Conservation (phyloP, 371 early-diverging fungal genomes). For the Actinomortierella ambigua region DNA sequence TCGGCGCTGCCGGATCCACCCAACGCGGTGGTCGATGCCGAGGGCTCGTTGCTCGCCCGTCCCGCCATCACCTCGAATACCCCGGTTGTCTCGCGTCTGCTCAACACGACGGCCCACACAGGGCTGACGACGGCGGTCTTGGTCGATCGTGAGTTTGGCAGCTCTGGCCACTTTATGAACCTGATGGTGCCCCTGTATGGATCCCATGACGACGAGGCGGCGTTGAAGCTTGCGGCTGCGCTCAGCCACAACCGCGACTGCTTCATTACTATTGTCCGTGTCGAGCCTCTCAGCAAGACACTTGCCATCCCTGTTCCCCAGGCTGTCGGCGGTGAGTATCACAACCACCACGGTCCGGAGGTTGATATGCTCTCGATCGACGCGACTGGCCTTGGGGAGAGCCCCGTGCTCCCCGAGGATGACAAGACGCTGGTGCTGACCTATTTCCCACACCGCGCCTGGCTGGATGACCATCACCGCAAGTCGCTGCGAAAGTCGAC, state of each 20-base stretch:
- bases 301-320: no score
- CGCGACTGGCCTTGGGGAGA: neutral
- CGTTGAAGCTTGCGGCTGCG: constrained; percentile 25
- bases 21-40: neutral
- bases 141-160: constrained; percentile 43
- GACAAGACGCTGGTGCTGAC: constrained; percentile 15
- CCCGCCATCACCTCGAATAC: constrained; percentile 38
- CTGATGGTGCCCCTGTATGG: constrained; percentile 39
- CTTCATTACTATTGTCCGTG: constrained; percentile 24
- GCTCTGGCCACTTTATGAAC: constrained; percentile 28
- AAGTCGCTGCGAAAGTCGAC: no score
- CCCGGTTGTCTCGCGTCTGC: constrained; percentile 22
- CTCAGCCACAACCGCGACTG: constrained; percentile 23
- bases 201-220: constrained; percentile 34
- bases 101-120: constrained; percentile 22
- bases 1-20: constrained; percentile 36
- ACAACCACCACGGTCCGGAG: no score
- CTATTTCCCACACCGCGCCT: constrained; percentile 28
- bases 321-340: no score
- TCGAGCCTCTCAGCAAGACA: constrained; percentile 11
- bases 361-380: no score
- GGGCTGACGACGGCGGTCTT: constrained; percentile 31
- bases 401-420: constrained; percentile 16
- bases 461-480: neutral
- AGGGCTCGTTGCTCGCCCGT: constrained; percentile 10